phyloP scores from a whole-genome alignment of 1,284 basidiomycete species.

The Somion occarium region DNA sequence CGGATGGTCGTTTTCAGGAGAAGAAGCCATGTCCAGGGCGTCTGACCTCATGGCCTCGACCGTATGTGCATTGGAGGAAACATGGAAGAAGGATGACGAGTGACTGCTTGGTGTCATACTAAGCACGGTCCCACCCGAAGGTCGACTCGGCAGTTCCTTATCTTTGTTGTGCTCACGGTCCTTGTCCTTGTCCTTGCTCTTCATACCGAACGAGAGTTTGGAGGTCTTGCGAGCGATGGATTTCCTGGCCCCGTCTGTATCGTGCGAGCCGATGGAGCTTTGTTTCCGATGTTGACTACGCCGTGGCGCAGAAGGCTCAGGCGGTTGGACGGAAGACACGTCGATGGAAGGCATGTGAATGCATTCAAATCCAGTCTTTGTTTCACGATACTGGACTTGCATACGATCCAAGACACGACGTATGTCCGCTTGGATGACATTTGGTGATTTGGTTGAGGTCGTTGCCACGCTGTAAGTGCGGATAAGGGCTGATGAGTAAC shows the following conservation, averaged over 20 bases:
- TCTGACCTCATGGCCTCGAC: slow-evolving; percentile 30
- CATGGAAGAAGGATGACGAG: slow-evolving; percentile 78
- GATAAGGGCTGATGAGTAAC: slow-evolving; percentile 6
- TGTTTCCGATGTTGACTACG: slow-evolving; percentile 43
- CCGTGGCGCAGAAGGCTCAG: slow-evolving; percentile 26
- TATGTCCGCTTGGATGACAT: slow-evolving; percentile 81
- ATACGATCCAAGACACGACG: slow-evolving; percentile 86
- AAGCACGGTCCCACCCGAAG: slow-evolving; percentile 50
- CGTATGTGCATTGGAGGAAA: slow-evolving; percentile 48
- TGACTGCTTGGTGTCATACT: slow-evolving; percentile 64
- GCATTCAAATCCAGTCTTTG: slow-evolving; percentile 91
- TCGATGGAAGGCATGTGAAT: slow-evolving; percentile 94
- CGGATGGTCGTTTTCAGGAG: slow-evolving; percentile 30
- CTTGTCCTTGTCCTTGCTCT: slow-evolving; percentile 32
- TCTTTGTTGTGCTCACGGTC: slow-evolving; percentile 38
- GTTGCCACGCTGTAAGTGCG: slow-evolving; percentile 72
- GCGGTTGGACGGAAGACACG: slow-evolving; percentile 55
- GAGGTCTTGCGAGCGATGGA: slow-evolving; percentile 70
- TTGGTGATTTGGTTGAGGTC: slow-evolving; percentile 86
- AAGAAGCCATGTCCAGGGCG: slow-evolving; percentile 26
- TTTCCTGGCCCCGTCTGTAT: slow-evolving; percentile 40
- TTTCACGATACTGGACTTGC: slow-evolving; percentile 92
- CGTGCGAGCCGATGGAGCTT: slow-evolving; percentile 44
- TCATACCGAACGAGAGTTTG: slow-evolving; percentile 64
- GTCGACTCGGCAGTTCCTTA: slow-evolving; percentile 42